Evolutionary conservation across 176 grass and related monocot genomes (phyloP).

Genomic region (Neostapfia colusana): DNA sequence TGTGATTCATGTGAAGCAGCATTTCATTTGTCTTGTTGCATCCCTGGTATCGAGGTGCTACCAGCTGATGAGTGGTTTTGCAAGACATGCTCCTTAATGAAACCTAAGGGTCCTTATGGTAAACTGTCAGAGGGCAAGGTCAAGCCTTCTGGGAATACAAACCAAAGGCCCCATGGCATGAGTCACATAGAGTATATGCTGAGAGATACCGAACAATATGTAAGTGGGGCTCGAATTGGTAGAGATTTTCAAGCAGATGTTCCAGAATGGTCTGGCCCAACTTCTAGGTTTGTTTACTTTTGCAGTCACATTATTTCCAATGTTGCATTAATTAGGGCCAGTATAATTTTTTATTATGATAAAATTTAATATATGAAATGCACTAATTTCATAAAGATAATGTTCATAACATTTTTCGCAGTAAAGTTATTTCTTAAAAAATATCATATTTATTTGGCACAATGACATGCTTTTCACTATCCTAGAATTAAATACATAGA

Average conservation of each 20-base stretch:
- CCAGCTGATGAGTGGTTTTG: conserved; percentile 75
- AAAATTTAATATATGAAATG: conserved; percentile 27
- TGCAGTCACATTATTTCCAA: conserved; percentile 26
- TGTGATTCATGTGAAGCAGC: conserved; percentile 88
- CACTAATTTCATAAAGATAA: conserved; percentile 16
- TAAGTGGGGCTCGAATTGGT: conserved; percentile 63
- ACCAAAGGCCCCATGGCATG: conserved; percentile 48
- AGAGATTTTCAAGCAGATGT: conserved; percentile 85
- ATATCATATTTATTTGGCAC: not conserved
- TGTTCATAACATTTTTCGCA: not conserved
- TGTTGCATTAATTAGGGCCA: conserved; percentile 31
- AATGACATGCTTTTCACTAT: too few relatives aligned
- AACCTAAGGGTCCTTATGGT: conserved; percentile 48
- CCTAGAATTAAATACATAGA: conserved; percentile 7
- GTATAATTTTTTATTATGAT: conserved; percentile 12
- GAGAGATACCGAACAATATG: conserved; percentile 59
- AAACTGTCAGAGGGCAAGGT: conserved; percentile 40
- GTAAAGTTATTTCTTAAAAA: not conserved
- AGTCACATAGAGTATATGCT: conserved; percentile 71
- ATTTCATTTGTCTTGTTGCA: conserved; percentile 85
- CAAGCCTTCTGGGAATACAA: conserved; percentile 36
- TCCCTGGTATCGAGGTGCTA: conserved; percentile 35
- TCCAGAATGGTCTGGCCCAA: conserved; percentile 66
- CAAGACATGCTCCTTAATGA: conserved; percentile 55
- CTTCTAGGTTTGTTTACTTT: conserved; percentile 51